phyloP scores from a whole-genome alignment of 495 filamentous ascomycete genomes.

The Aspergillus nanangensis region DNA sequence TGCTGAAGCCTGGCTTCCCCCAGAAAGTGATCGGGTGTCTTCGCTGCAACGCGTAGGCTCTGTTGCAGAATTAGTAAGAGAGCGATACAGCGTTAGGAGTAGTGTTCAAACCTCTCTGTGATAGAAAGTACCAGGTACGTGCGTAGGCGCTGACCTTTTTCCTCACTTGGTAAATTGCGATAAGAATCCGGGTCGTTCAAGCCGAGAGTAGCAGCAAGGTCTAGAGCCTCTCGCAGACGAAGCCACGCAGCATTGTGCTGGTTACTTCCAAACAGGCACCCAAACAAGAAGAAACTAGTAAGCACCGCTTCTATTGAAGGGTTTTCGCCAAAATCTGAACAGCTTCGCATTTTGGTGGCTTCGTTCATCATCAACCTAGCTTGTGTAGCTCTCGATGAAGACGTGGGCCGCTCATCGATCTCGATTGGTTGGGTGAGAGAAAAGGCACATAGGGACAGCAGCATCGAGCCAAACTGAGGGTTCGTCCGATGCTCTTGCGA shows the following conservation, averaged over 20 bases:
- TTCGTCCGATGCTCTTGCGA: constrained; percentile 62
- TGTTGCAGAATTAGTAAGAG: constrained; percentile 16
- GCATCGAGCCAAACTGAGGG: constrained; percentile 60
- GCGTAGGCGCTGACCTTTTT: constrained; percentile 39
- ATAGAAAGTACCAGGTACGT: constrained; percentile 58
- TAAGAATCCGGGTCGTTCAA: constrained; percentile 54
- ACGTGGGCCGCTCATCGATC: constrained; percentile 38
- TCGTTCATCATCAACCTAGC: constrained; percentile 65
- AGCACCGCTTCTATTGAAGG: constrained; percentile 66
- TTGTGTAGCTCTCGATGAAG: constrained; percentile 47
- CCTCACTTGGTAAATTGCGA: constrained; percentile 34
- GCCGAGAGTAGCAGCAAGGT: constrained; percentile 52
- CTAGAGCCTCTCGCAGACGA: constrained; percentile 56
- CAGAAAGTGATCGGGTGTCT: constrained; percentile 38
- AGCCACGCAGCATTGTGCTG: constrained; percentile 54
- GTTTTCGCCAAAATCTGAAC: constrained; percentile 68
- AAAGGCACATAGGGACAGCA: constrained; percentile 75
- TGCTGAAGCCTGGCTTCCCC: constrained; percentile 31
- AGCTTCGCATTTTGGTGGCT: constrained; percentile 69
- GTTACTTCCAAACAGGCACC: constrained; percentile 65
- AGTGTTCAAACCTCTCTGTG: constrained; percentile 40
- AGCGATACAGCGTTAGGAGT: neutral
- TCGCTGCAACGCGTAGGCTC: constrained; percentile 71
- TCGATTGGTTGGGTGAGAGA: constrained; percentile 80
- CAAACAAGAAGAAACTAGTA: constrained; percentile 78